Conservation (phyloP, 345 rosid genomes). For the Tarenaya hassleriana region DNA sequence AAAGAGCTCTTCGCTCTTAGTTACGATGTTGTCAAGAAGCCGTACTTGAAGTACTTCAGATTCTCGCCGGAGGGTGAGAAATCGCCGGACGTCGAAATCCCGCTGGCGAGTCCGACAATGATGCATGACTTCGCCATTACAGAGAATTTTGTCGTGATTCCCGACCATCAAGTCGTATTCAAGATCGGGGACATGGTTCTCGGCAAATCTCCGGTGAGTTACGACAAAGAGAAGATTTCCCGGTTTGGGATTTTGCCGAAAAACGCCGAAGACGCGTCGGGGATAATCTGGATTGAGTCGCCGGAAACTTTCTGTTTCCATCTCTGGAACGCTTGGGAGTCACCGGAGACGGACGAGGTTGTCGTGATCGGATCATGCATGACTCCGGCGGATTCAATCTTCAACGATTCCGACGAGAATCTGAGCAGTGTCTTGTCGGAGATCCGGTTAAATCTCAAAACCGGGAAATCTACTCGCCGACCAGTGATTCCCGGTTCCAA, state of each 20-base stretch:
- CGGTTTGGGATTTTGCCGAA: constrained; percentile 67
- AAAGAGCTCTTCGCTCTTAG: constrained; percentile 73
- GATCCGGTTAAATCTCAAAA: constrained; percentile 69
- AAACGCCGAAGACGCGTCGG: constrained; percentile 44
- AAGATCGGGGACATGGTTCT: constrained; percentile 71
- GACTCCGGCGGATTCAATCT: constrained; percentile 95
- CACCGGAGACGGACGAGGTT: constrained; percentile 65
- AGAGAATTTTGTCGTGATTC: constrained; percentile 71
- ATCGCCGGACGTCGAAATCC: constrained; percentile 77
- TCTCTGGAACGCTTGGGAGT: constrained; percentile 97
- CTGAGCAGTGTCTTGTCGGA: constrained; percentile 72
- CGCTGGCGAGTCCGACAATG: constrained; percentile 69
- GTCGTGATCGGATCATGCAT: constrained; percentile 95
- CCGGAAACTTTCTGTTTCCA: constrained; percentile 88
- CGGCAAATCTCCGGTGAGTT: constrained; percentile 87
- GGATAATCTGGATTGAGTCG: constrained; percentile 72
- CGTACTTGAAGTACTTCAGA: constrained; percentile 67
- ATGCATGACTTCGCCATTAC: constrained; percentile 95
- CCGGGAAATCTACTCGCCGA: constrained; percentile 70
- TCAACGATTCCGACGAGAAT: constrained; percentile 83
- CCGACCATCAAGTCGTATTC: constrained; percentile 92
- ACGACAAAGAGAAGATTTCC: constrained; percentile 64
- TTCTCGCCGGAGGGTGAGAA: constrained; percentile 58
- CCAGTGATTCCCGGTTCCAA: constrained; percentile 45
- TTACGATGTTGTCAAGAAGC: constrained; percentile 76